phyloP scores from a whole-genome alignment of 23 red algal species.

The Gracilariopsis chorda region DNA sequence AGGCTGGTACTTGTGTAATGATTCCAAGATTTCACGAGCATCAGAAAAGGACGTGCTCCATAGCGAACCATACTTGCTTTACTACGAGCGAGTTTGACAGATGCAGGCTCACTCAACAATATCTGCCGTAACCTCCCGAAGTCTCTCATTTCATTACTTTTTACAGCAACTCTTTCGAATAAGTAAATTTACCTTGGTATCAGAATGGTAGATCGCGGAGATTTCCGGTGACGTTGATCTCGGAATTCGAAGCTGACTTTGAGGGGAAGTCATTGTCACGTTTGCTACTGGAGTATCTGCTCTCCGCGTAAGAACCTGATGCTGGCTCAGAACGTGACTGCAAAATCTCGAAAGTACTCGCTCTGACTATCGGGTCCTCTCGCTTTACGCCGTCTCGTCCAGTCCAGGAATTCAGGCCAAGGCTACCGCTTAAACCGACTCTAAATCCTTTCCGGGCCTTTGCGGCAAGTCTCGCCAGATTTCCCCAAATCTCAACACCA shows the following conservation, averaged over 20 bases:
- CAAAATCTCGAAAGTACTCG: conserved; percentile 27
- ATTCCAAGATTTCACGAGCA: conserved; percentile 52
- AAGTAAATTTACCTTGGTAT: background rate
- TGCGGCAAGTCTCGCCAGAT: background rate
- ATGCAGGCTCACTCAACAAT: background rate
- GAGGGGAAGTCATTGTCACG: too few relatives aligned
- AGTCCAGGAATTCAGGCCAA: conserved; percentile 12
- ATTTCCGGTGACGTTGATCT: background rate
- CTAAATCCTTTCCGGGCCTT: conserved; percentile 11
- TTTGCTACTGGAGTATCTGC: too few relatives aligned
- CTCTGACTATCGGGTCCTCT: conserved; percentile 19
- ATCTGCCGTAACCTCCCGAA: background rate
- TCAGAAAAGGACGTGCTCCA: conserved; percentile 55
- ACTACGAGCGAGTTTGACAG: conserved; percentile 52
- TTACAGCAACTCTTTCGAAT: background rate
- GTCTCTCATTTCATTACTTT: background rate
- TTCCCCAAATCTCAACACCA: conserved; percentile 27
- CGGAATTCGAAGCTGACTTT: background rate
- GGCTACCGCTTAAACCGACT: conserved; percentile 16
- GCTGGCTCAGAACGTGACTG: conserved; percentile 23
- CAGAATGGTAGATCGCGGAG: conserved; percentile 11
- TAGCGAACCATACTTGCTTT: conserved; percentile 78
- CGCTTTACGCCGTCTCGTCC: conserved; percentile 7
- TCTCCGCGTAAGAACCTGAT: too few relatives aligned
- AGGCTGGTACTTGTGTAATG: conserved; percentile 83